These are phyloP conservation scores for Vitis rupestris DNA, from an alignment of 164 flowering plant species.

Conservation along the genomic window DNA sequence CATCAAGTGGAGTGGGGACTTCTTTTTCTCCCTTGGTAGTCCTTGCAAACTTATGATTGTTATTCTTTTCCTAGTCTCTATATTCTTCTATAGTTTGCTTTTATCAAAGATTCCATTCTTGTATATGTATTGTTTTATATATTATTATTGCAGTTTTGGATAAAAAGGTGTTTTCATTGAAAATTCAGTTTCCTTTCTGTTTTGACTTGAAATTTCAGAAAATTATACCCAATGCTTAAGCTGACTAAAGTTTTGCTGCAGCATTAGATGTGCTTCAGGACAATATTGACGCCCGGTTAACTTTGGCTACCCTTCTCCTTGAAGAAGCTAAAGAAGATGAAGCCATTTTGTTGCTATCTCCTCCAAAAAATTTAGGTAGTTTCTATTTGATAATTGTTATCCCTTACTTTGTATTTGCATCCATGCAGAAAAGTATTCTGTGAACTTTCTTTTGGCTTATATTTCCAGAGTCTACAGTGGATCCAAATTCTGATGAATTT, in stretches of 20 bases:
- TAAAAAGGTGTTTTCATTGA: neutral
- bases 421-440: neutral
- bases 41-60: no score
- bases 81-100: no score
- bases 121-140: neutral
- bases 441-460: neutral
- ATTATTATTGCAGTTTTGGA: neutral
- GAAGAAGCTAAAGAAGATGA: slow-evolving; percentile 70
- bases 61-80: no score
- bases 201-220: neutral
- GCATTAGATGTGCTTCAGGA: slow-evolving; percentile 40
- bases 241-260: slow-evolving; percentile 19
- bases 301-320: slow-evolving; percentile 64
- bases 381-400: neutral
- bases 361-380: slow-evolving; percentile 49
- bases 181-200: neutral
- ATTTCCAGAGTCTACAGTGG: slow-evolving; percentile 29
- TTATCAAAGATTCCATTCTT: neutral
- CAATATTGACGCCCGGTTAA: slow-evolving; percentile 54
- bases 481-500: slow-evolving; percentile 17
- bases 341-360: slow-evolving; percentile 67
- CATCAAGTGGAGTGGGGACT: no score
- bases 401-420: neutral
- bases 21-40: no score
- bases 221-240: neutral